Evolutionary conservation across 768 basidiomycete species (phyloP), one percentile per base, ranked within the genome.

Genomic region (Russula sp.): DNA sequence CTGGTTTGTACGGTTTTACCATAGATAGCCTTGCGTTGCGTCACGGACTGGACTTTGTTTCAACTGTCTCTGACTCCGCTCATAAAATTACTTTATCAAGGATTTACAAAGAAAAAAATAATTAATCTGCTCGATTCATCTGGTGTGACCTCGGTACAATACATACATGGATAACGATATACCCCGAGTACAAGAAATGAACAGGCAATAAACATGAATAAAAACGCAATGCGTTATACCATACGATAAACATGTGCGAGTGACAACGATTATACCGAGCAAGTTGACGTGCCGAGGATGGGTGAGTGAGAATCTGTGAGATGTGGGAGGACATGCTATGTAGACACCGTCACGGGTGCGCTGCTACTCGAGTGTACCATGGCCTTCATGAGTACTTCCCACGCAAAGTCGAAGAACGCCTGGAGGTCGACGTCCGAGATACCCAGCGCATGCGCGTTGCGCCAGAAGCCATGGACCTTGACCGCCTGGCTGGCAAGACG

Each of bases 381-480:
- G 18, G 81, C 78, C 2, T 55, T 68, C 64, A 83, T 65, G 37
- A 82, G 73, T n/a, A 75, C 69, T 55, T 77, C 80, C 81, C 82
- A 84, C 9, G 79, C 78, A 39, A 78, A 70, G 59, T 84, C 80
- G 44, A 83, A 72, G 20, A 77, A 73, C 35, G 74, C 75, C 77
- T 81, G 83, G 16, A 83, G 74, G 39, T 71, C 71, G 49, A 68
- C 66, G 65, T 84, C 83, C 66, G 75, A 75, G 64, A 84, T 77
- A 42, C 83, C 83, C 34, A 84, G 72, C 11, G 76, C 76, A 63
- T 77, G 78, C 4, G 71, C 78, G 67, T 83, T 82, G 45, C 77
- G 75, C 83, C 83, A 84, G 9, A 83, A 68, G 14, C 80, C 81
- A 61, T 79, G 76, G 50, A 80, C 69, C 6, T 62, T 61, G 61